A percentile compares a stretch with the other conserved stretches of the same genome.
Conservation (phyloP, 129 eudicot species). For the Lonicera japonica region DNA sequence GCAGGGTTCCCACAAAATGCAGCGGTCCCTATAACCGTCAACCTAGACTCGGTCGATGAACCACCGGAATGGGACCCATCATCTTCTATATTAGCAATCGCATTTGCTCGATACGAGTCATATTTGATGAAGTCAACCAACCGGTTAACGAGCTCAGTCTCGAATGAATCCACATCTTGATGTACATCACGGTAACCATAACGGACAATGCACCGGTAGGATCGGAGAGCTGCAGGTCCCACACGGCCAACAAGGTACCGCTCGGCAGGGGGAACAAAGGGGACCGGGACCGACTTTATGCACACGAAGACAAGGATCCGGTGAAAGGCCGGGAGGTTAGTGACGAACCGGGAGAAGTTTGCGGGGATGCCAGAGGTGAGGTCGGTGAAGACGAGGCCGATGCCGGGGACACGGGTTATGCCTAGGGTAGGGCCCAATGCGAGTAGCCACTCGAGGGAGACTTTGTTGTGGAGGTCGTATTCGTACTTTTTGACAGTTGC, state of each 20-base stretch:
- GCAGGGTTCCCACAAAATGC: conserved; percentile 24
- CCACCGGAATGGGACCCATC: conserved; percentile 25
- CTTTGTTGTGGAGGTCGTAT: conserved; percentile 91
- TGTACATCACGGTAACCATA: conserved; percentile 90
- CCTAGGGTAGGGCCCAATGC: conserved; percentile 94
- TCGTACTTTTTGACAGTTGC: conserved; percentile 69
- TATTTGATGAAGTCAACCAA: conserved; percentile 58
- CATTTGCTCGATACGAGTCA: conserved; percentile 41
- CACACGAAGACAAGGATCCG: conserved; percentile 74
- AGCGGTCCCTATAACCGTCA: conserved; percentile 48
- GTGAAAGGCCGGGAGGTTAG: conserved; percentile 92
- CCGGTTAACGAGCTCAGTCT: conserved; percentile 59
- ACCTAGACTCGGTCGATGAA: conserved; percentile 44
- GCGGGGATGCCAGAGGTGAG: conserved; percentile 85
- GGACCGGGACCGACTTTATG: conserved; percentile 79
- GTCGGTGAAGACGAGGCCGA: conserved; percentile 81
- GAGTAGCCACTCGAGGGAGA: conserved; percentile 84
- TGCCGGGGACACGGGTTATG: conserved; percentile 81
- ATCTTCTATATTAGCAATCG: conserved; percentile 22
- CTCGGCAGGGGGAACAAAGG: conserved; percentile 73
- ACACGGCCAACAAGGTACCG: conserved; percentile 76
- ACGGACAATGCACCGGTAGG: conserved; percentile 82
- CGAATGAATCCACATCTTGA: conserved; percentile 81
- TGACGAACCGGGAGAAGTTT: conserved; percentile 83
- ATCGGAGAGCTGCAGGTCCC: conserved; percentile 69